Conservation (phyloP, 805 yeast species). For the Priceomyces medius region DNA sequence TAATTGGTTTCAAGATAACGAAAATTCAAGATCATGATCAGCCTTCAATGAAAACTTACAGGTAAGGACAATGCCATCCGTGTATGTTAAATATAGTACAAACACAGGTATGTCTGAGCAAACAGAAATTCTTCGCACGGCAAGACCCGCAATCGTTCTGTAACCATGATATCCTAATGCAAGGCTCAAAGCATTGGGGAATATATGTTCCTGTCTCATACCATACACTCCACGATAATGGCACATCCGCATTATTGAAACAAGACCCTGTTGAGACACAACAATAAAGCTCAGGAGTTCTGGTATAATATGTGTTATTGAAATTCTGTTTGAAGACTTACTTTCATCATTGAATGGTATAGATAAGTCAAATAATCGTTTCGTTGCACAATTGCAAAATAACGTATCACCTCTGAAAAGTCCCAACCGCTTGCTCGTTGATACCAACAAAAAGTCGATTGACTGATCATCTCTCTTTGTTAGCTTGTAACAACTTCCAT, state of each 20-base stretch:
- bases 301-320: slow-evolving; percentile 34
- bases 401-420: slow-evolving; percentile 46
- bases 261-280: slow-evolving; percentile 38
- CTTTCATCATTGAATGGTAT: slow-evolving; percentile 38
- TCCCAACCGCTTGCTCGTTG: slow-evolving; percentile 46
- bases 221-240: slow-evolving; percentile 36
- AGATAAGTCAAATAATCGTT: slow-evolving; percentile 38
- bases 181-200: slow-evolving; percentile 33
- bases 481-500: slow-evolving; percentile 11
- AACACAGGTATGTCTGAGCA: slow-evolving; percentile 21
- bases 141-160: slow-evolving; percentile 35
- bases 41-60: slow-evolving; percentile 17
- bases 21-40: not conserved
- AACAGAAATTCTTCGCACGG: slow-evolving; percentile 24
- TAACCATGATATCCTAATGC: slow-evolving; percentile 25
- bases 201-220: slow-evolving; percentile 43
- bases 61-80: slow-evolving; percentile 30
- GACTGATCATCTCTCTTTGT: slow-evolving; percentile 5
- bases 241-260: slow-evolving; percentile 37
- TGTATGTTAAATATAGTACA: slow-evolving; percentile 31
- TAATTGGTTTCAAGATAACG: not conserved
- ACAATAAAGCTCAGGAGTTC: slow-evolving; percentile 35
- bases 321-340: slow-evolving; percentile 33
- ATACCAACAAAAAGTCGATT: slow-evolving; percentile 25
- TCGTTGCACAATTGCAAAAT: slow-evolving; percentile 48